phyloP scores from a whole-genome alignment of 176 grass and related monocot genomes.

The Dactylis glomerata region DNA sequence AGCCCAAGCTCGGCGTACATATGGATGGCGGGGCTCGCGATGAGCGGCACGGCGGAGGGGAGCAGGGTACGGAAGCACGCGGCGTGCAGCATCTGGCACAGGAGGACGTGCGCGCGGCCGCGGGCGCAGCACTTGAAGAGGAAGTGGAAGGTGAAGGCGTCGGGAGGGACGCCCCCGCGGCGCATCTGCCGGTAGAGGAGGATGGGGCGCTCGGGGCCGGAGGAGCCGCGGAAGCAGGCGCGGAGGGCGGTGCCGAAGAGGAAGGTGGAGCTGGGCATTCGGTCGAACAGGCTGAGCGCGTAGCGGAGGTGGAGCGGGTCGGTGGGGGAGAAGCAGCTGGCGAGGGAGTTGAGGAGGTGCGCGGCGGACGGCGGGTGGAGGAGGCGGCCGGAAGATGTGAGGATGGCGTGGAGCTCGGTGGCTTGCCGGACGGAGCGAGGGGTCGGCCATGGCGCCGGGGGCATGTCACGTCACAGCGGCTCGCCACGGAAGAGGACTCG shows the following conservation, averaged over 20 bases:
- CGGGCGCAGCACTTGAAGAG: conserved; percentile 53
- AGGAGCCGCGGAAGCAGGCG: conserved; percentile 30
- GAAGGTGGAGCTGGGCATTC: conserved; percentile 43
- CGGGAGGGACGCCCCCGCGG: neutral
- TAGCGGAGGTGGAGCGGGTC: conserved; percentile 34
- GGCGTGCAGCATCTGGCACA: conserved; percentile 45
- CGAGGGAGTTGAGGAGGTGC: conserved; percentile 55
- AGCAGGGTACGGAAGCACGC: conserved; percentile 30
- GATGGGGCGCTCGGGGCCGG: neutral
- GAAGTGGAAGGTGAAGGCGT: conserved; percentile 65
- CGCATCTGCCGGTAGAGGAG: conserved; percentile 41
- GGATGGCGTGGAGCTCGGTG: conserved; percentile 49
- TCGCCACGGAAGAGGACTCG: neutral
- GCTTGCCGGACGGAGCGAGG: conserved; percentile 56
- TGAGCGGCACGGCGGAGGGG: conserved; percentile 2
- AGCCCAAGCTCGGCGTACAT: conserved; percentile 49
- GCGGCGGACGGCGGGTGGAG: conserved; percentile 8
- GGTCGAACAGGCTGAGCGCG: conserved; percentile 49
- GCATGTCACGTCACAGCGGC: conserved; percentile 13
- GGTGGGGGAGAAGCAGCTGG: neutral
- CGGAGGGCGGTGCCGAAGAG: conserved; percentile 59
- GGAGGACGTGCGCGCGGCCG: neutral
- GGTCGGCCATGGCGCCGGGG: conserved; percentile 40
- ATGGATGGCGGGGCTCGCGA: conserved; percentile 45
- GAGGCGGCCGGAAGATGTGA: conserved; percentile 34